Evolutionary conservation across 352 stramenopile genomes (phyloP).

Genomic region (Pythium rishiriense): DNA sequence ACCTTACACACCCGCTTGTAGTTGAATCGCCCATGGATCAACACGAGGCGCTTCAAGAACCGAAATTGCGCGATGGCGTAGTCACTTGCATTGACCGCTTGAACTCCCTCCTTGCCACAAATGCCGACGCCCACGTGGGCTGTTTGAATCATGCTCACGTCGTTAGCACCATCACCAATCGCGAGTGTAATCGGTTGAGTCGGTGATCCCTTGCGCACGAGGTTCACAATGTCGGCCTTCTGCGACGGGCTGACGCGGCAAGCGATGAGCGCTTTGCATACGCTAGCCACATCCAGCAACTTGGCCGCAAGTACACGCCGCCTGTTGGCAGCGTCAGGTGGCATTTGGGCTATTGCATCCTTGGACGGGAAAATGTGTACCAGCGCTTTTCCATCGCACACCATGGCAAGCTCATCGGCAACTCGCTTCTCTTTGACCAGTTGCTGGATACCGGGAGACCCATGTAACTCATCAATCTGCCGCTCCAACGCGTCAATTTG

Average conservation of each 20-base stretch:
- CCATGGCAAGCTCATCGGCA: constrained; percentile 57
- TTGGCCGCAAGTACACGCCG: constrained; percentile 40
- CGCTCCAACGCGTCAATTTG: constrained; percentile 36
- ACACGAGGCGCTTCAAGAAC: constrained; percentile 91
- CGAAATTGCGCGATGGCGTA: constrained; percentile 95
- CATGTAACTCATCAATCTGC: constrained; percentile 51
- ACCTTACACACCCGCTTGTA: constrained; percentile 95
- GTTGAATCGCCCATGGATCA: constrained; percentile 97
- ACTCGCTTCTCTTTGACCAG: constrained; percentile 35
- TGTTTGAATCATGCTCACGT: constrained; percentile 99
- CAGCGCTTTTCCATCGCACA: constrained; percentile 66
- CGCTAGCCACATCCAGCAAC: constrained; percentile 51
- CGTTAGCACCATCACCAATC: constrained; percentile 98
- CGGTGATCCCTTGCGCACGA: constrained; percentile 49
- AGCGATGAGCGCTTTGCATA: constrained; percentile 79
- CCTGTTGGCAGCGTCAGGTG: constrained; percentile 25
- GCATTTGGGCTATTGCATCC: constrained; percentile 44
- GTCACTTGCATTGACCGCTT: constrained; percentile 96
- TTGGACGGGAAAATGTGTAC: constrained; percentile 69
- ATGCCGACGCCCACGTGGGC: constrained; percentile 98
- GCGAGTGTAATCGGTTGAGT: constrained; percentile 89
- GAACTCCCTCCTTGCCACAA: constrained; percentile 95
- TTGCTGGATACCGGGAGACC: constrained; percentile 42
- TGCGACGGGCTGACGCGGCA: constrained; percentile 84
- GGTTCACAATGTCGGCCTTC: constrained; percentile 76